Conservation (phyloP, 2,329 filamentous ascomycete species). For the Bipolaris victoriae region DNA sequence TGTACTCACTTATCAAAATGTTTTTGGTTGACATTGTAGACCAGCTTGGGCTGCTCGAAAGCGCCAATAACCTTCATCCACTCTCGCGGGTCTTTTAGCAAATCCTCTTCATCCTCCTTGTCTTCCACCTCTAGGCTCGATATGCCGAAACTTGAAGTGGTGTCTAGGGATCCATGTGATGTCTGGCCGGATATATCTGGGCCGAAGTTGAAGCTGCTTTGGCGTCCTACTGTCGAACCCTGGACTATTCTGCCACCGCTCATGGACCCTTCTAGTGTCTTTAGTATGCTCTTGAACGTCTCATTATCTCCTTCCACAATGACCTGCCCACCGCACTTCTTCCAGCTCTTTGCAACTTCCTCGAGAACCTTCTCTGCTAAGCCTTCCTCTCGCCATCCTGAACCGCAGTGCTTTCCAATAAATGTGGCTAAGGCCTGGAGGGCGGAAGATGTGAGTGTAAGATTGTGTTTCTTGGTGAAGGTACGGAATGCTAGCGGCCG, state of each 20-base stretch:
- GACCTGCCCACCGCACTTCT: constrained; percentile 83
- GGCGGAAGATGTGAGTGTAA: constrained; percentile 87
- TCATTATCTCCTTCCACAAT: constrained; percentile 83
- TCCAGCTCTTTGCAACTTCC: constrained; percentile 90
- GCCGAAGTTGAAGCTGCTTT: constrained; percentile 70
- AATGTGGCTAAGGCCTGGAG: constrained; percentile 85
- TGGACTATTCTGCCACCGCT: constrained; percentile 74
- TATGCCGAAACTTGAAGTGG: constrained; percentile 68
- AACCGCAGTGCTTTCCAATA: constrained; percentile 91
- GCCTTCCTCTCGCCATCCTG: constrained; percentile 95
- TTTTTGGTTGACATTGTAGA: constrained; percentile 81
- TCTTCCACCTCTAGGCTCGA: constrained; percentile 59
- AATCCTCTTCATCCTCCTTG: constrained; percentile 64
- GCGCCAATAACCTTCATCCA: constrained; percentile 87
- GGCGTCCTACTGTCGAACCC: constrained; percentile 63
- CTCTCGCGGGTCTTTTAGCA: constrained; percentile 70
- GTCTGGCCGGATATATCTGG: constrained; percentile 34
- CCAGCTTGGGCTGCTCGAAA: constrained; percentile 80
- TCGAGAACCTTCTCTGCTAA: constrained; percentile 91
- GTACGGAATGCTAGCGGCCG: constrained; percentile 91
- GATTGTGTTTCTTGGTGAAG: constrained; percentile 96
- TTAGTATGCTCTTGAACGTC: constrained; percentile 78
- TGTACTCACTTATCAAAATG: constrained; percentile 77
- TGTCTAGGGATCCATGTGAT: constrained; percentile 55
- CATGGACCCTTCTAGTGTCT: constrained; percentile 86